Evolutionary conservation across 768 basidiomycete genomes (phyloP), one percentile per base, ranked within the genome.

Genomic region (Termitomyces sp.): DNA sequence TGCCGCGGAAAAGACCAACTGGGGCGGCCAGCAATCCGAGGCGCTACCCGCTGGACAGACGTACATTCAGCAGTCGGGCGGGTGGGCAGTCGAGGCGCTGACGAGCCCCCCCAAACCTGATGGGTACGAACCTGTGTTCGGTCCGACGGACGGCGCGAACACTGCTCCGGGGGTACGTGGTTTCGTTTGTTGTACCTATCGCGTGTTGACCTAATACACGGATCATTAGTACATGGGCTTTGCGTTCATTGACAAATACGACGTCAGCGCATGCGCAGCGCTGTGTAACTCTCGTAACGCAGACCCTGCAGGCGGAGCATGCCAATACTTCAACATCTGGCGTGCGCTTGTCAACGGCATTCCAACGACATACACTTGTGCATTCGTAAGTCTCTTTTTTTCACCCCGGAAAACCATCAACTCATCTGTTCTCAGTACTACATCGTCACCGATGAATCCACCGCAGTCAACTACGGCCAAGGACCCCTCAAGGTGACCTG

Each of bases 171-270:
- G 63, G 29, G 62, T 63, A 32, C 2, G 60, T 59, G n/a, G n/a
- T n/a, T n/a, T n/a, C n/a, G n/a, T n/a, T n/a, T n/a, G n/a, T n/a
- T n/a, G n/a, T n/a, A n/a, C n/a, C n/a, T n/a, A n/a, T n/a, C n/a
- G n/a, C n/a, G n/a, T n/a, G n/a, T n/a, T n/a, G n/a, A n/a, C n/a
- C n/a, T n/a, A n/a, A n/a, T n/a, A n/a, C n/a, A n/a, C n/a, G n/a
- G n/a, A n/a, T n/a, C n/a, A n/a, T n/a, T 27, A 78, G 79, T 81
- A 79, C 62, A 79, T 79, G 77, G 77, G 77, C 53, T 81, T 77
- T 54, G 75, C 71, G 11, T 78, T 78, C 67, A 65, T 79, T 18
- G 73, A 76, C 56, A 66, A 70, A 46, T 81, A 81, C 59, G 78
- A 79, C 54, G 75, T 76, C 47, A 58, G 69, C 7, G 75, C 75